phyloP scores from a whole-genome alignment of 1,139 yeast species.

The Pichia sp. region DNA sequence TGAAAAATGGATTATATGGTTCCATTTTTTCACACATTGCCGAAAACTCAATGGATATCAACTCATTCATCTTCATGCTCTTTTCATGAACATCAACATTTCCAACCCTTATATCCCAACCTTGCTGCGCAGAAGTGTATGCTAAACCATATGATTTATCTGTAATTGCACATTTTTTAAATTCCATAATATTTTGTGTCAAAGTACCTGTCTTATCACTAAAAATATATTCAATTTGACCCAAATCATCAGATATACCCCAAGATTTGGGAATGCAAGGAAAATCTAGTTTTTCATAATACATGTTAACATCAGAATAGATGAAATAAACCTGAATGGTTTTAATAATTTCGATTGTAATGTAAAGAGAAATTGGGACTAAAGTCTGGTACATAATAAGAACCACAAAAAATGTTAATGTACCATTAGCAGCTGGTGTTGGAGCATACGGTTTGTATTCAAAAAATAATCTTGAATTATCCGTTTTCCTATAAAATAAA shows the following conservation, averaged over 20 bases:
- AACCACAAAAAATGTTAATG: conserved; percentile 46
- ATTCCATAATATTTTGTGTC: conserved; percentile 58
- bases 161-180: conserved; percentile 51
- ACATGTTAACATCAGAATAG: conserved; percentile 45
- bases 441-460: conserved; percentile 50
- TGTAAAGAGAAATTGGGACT: conserved; percentile 55
- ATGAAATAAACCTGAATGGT: conserved; percentile 55
- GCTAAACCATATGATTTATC: conserved; percentile 49
- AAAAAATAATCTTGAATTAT: conserved; percentile 37
- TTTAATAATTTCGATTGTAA: conserved; percentile 54
- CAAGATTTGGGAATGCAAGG: conserved; percentile 60
- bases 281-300: conserved; percentile 45
- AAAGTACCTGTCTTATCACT: conserved; percentile 60
- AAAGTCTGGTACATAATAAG: conserved; percentile 51
- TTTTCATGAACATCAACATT: conserved; percentile 44
- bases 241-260: conserved; percentile 59
- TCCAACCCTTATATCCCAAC: conserved; percentile 51
- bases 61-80: conserved; percentile 35
- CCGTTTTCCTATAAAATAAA: conserved; percentile 35
- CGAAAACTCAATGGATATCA: conserved; percentile 35
- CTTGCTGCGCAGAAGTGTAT: conserved; percentile 57
- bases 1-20: conserved; percentile 27
- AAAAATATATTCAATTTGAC: conserved; percentile 58
- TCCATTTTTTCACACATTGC: conserved; percentile 33
- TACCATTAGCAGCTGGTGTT: conserved; percentile 45